These are phyloP conservation scores for Gonapodya sp. DNA, from an alignment of 192 early-diverging fungal genomes.

Conservation along the genomic window DNA sequence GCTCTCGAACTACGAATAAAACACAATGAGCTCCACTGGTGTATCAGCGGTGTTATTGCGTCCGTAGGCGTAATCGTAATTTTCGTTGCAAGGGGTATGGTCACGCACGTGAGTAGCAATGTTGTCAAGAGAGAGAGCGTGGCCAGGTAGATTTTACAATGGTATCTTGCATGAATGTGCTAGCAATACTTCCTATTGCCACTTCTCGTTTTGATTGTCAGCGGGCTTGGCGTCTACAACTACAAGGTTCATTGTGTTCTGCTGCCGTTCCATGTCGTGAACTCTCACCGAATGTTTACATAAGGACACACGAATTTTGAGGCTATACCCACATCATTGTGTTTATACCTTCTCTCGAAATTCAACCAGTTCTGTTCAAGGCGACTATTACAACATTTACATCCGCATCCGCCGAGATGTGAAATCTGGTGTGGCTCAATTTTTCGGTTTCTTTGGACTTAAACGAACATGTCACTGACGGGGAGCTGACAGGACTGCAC, in stretches of 20 bases:
- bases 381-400: neutral
- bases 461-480: neutral
- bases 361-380: neutral
- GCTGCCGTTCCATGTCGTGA: neutral
- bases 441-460: neutral
- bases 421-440: neutral
- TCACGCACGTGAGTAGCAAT: neutral
- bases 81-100: neutral
- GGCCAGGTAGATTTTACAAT: too few relatives aligned
- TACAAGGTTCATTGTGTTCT: neutral
- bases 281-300: neutral
- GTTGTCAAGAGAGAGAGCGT: too few relatives aligned
- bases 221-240: neutral
- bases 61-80: neutral
- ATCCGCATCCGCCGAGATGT: neutral
- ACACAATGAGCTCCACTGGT: neutral
- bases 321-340: neutral
- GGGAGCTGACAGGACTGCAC: neutral
- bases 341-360: neutral
- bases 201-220: neutral
- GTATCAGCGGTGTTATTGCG: neutral
- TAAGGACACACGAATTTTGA: neutral
- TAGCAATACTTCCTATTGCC: neutral
- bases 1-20: neutral
- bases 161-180: too few relatives aligned